phyloP scores from a whole-genome alignment of 805 yeast genomes.

The Henningerozyma blattae region DNA sequence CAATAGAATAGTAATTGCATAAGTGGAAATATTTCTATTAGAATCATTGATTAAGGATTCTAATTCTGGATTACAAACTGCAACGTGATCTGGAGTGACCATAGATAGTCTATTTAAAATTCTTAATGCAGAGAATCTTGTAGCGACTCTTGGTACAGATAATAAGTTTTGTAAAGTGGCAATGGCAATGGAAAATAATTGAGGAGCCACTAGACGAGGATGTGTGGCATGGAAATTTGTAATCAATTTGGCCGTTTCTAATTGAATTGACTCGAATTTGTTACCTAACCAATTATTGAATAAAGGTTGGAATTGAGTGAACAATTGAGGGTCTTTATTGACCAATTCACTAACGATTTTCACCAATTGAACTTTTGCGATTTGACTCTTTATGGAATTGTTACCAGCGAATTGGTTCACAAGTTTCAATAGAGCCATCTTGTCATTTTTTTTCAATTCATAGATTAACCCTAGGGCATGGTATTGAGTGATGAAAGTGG shows the following conservation, averaged over 20 bases:
- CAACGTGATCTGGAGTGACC: conserved; percentile 66
- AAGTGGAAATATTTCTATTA: conserved; percentile 87
- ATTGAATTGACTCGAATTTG: conserved; percentile 78
- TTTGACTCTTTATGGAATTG: conserved; percentile 58
- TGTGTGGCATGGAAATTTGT: conserved; percentile 36
- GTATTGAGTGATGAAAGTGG: conserved; percentile 81
- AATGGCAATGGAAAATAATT: conserved; percentile 60
- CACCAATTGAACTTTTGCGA: conserved; percentile 77
- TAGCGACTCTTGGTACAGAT: conserved; percentile 78
- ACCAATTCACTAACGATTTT: conserved; percentile 67
- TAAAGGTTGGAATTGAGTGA: conserved; percentile 34
- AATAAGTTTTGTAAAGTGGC: conserved; percentile 63
- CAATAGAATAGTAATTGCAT: conserved; percentile 89
- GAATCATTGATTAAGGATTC: conserved; percentile 80
- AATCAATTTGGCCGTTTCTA: conserved; percentile 72
- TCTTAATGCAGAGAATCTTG: conserved; percentile 90
- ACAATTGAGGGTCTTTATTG: conserved; percentile 56
- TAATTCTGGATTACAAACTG: conserved; percentile 72
- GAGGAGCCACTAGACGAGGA: conserved; percentile 44
- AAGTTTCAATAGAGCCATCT: conserved; percentile 86
- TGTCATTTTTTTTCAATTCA: conserved; percentile 79
- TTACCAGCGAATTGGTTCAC: conserved; percentile 62
- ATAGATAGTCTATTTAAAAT: conserved; percentile 75
- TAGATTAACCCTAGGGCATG: conserved; percentile 90
- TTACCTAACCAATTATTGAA: conserved; percentile 63